Percentiles rank a stretch among this genome's conserved stretches.
These are phyloP conservation scores for Coelastrella sp. DNA, from an alignment of 139 green algal species.

Conservation along the genomic window DNA sequence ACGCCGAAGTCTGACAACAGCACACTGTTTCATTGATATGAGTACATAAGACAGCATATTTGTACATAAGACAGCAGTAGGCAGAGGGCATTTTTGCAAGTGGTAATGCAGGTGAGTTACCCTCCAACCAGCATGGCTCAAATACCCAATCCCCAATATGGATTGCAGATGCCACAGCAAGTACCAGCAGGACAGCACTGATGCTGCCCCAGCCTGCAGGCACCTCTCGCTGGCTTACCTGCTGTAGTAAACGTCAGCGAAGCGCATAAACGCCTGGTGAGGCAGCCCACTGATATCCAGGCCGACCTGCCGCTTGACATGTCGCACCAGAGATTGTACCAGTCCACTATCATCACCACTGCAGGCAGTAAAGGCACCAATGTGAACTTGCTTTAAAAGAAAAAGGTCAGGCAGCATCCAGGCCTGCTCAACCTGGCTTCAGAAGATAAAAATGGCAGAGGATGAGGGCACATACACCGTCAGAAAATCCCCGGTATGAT, in stretches of 20 bases:
- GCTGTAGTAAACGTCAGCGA: slow-evolving; percentile 17
- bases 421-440: too few relatives aligned
- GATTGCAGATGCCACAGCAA: background rate
- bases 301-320: slow-evolving; percentile 68
- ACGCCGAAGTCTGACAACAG: background rate
- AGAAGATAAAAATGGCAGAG: too few relatives aligned
- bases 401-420: background rate
- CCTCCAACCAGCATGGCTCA: background rate
- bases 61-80: background rate
- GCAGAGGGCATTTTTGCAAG: background rate
- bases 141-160: background rate
- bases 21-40: background rate
- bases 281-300: slow-evolving; percentile 59
- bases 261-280: background rate
- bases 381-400: too few relatives aligned
- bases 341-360: slow-evolving; percentile 65
- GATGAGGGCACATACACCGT: too few relatives aligned
- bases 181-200: background rate
- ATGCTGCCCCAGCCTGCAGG: background rate
- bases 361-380: background rate
- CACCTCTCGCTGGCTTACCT: background rate
- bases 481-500: too few relatives aligned
- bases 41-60: background rate
- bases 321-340: slow-evolving; percentile 57
- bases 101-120: background rate